Percentiles rank a stretch among this genome's conserved stretches.
Evolutionary conservation across 495 filamentous ascomycete genomes (phyloP).

Genomic region (Tuber aestivum): DNA sequence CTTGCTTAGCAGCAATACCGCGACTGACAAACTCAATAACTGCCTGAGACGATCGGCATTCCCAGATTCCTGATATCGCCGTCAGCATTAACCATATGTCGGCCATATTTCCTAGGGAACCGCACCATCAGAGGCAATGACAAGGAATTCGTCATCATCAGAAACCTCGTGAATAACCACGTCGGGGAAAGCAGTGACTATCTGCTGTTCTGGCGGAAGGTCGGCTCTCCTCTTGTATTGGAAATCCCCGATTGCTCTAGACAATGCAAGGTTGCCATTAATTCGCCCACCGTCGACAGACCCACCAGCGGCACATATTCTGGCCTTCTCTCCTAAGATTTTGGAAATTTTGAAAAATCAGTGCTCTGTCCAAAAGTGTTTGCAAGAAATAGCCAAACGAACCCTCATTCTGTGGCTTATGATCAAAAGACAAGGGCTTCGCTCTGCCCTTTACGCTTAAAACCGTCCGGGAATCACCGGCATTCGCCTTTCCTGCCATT

Average conservation of each 20-base stretch:
- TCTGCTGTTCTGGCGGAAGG: conserved; percentile 91
- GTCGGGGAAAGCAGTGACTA: conserved; percentile 96
- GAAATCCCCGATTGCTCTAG: conserved; percentile 96
- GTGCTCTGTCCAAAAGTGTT: background rate
- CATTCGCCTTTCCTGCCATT: conserved; percentile 64
- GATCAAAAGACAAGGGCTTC: conserved; percentile 93
- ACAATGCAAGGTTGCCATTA: conserved; percentile 94
- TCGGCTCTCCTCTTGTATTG: conserved; percentile 99
- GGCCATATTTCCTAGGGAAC: conserved; percentile 10
- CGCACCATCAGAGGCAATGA: conserved; percentile 95
- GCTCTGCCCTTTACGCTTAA: conserved; percentile 91
- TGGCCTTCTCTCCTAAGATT: conserved; percentile 77
- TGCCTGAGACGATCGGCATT: conserved; percentile 95
- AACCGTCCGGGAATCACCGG: conserved; percentile 90
- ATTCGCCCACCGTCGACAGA: conserved; percentile 98
- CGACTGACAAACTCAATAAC: conserved; percentile 94
- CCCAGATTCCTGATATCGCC: conserved; percentile 77
- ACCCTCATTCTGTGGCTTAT: conserved; percentile 99
- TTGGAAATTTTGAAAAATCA: conserved; percentile 21
- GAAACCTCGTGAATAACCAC: conserved; percentile 81
- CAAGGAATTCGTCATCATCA: conserved; percentile 93
- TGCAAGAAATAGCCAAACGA: conserved; percentile 19
- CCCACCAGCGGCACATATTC: conserved; percentile 90
- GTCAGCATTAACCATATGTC: conserved; percentile 39
- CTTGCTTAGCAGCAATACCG: conserved; percentile 91